Conservation (phyloP, 2,329 filamentous ascomycete species). For the Ophiosphaerella narmari region DNA sequence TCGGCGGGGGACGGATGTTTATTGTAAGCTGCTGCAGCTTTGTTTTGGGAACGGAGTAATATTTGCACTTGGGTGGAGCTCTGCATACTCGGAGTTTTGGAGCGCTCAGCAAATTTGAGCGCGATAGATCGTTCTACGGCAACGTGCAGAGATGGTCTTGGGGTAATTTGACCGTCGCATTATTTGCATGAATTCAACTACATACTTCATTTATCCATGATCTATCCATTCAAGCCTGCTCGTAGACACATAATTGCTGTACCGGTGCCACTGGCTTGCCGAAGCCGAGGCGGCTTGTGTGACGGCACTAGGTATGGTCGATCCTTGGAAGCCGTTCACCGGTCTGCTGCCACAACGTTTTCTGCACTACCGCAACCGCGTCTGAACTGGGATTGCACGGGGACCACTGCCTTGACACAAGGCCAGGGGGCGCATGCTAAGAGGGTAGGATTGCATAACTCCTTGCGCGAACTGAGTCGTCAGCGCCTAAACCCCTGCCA, state of each 20-base stretch:
- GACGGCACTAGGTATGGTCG: conserved; percentile 9
- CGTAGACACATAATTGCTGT: background rate
- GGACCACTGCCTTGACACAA: conserved; percentile 16
- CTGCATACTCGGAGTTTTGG: conserved; percentile 23
- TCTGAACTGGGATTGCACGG: conserved; percentile 14
- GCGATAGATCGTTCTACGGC: conserved; percentile 14
- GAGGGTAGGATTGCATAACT: conserved; percentile 13
- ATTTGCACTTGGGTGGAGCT: conserved; percentile 10
- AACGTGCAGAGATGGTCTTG: conserved; percentile 7
- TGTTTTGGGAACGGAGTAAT: conserved; percentile 3
- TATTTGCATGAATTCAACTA: conserved; percentile 7
- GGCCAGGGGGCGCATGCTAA: conserved; percentile 11
- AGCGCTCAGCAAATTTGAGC: conserved; percentile 6
- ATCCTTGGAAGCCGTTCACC: conserved; percentile 11
- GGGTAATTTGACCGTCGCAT: no score
- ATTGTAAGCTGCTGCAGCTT: conserved; percentile 2
- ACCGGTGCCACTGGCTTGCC: background rate
- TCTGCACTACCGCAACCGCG: conserved; percentile 22
- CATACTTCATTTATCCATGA: conserved; percentile 2
- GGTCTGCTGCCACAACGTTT: conserved; percentile 29
- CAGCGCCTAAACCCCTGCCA: conserved; percentile 25
- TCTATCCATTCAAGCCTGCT: background rate
- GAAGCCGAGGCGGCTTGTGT: conserved; percentile 4
- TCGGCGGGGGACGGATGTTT: background rate
- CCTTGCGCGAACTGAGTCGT: conserved; percentile 20